Conservation (phyloP, 2,329 filamentous ascomycete species). For the Aureobasidium melanogenum region DNA sequence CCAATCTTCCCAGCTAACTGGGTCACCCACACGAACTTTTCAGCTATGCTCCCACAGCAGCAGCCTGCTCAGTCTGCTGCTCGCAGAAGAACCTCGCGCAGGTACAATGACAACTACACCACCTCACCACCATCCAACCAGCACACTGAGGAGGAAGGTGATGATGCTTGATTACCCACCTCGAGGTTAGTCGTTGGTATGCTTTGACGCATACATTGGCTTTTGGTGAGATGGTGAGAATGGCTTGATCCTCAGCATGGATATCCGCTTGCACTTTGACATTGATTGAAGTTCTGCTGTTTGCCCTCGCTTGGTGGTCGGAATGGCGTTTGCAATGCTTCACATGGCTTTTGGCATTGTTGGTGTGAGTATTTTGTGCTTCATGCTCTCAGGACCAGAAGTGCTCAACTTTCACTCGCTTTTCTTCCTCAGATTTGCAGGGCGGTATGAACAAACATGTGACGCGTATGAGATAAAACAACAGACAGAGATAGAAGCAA, state of each 20-base stretch:
- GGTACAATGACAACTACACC: not conserved
- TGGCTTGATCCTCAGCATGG: not conserved
- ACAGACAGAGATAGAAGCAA: not conserved
- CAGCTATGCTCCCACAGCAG: not conserved
- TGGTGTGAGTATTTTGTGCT: not conserved
- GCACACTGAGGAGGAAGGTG: not conserved
- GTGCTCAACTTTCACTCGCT: not conserved
- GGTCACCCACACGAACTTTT: not conserved
- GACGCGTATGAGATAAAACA: not conserved
- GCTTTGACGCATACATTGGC: not conserved
- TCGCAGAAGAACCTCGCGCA: not conserved
- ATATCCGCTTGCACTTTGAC: not conserved
- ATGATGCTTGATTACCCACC: not conserved
- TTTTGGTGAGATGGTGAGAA: not conserved
- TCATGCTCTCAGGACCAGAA: not conserved
- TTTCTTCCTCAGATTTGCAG: not conserved
- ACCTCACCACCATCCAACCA: not conserved
- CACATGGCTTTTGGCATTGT: not conserved
- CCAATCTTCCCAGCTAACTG: not conserved
- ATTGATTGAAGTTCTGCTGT: not conserved
- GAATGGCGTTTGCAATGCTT: not conserved
- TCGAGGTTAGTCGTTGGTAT: not conserved
- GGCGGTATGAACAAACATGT: not conserved
- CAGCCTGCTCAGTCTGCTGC: not conserved
- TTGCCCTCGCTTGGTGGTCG: not conserved